Evolutionary conservation across 2,329 filamentous ascomycete genomes (phyloP).

Genomic region (Botrytis fragariae): DNA sequence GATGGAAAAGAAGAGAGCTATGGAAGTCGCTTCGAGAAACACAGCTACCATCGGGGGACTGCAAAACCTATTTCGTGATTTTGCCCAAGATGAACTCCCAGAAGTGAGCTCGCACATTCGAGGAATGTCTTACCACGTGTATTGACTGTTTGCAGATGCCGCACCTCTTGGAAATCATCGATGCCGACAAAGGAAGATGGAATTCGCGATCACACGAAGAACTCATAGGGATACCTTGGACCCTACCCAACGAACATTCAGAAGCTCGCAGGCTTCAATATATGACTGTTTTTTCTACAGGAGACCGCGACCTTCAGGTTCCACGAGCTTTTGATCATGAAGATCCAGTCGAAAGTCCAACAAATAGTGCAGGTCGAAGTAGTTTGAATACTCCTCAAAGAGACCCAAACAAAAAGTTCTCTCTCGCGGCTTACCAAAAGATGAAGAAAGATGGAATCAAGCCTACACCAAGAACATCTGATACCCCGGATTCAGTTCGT

Average conservation of each 20-base stretch:
- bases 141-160: constrained; percentile 13
- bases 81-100: constrained; percentile 17
- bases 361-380: constrained; percentile 32
- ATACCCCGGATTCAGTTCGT: constrained; percentile 21
- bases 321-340: constrained; percentile 35
- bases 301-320: constrained; percentile 32
- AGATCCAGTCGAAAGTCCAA: constrained; percentile 28
- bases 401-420: constrained; percentile 36
- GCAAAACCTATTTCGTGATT: constrained; percentile 1
- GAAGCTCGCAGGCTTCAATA: constrained; percentile 37
- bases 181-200: constrained; percentile 3
- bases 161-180: constrained; percentile 17
- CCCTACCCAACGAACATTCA: constrained; percentile 35
- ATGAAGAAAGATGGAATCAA: constrained; percentile 35
- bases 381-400: constrained; percentile 35
- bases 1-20: constrained; percentile 14
- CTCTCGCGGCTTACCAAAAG: constrained; percentile 38
- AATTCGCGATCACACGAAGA: constrained; percentile 22
- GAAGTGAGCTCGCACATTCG: constrained; percentile 14
- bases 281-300: constrained; percentile 35
- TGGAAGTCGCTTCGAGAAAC: constrained; percentile 1
- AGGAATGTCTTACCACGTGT: neutral
- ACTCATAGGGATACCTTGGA: constrained; percentile 24
- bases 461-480: constrained; percentile 26
- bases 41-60: constrained; percentile 10